Evolutionary conservation across 2,329 filamentous ascomycete species (phyloP).

Genomic region (Pyrenochaeta sp.): DNA sequence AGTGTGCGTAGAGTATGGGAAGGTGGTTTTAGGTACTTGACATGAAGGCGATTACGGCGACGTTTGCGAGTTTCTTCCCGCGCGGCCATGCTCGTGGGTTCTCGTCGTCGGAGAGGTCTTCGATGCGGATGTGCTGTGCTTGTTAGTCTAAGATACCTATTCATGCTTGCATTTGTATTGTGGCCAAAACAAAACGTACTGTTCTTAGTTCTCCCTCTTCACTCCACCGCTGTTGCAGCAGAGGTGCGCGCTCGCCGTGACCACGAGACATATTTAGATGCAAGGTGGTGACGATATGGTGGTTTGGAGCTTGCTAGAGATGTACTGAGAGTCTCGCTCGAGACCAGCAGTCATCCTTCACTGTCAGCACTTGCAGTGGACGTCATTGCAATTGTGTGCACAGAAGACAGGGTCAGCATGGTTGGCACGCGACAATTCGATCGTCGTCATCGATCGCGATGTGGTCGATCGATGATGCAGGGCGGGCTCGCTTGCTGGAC

Average conservation of each 20-base stretch:
- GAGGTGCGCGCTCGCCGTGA: constrained; percentile 48
- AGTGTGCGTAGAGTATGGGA: constrained; percentile 5
- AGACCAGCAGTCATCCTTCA: not conserved
- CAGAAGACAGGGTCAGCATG: no score
- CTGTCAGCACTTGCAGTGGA: no score
- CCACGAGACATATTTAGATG: constrained; percentile 2
- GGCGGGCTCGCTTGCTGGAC: no score
- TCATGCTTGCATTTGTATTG: not conserved
- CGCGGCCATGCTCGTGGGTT: constrained; percentile 58
- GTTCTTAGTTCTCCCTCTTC: constrained; percentile 42
- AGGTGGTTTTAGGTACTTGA: constrained; percentile 41
- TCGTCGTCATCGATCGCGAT: no score
- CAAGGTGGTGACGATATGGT: not conserved
- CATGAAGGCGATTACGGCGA: constrained; percentile 60
- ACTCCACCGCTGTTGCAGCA: constrained; percentile 44
- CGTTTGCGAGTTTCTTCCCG: constrained; percentile 57
- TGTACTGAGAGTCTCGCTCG: not conserved
- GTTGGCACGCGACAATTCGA: no score
- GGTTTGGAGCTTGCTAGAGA: not conserved
- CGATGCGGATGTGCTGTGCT: constrained; percentile 24
- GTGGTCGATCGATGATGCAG: no score
- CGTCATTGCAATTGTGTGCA: no score
- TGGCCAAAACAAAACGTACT: constrained; percentile 20
- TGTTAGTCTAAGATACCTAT: not conserved
- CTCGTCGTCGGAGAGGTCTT: constrained; percentile 46